Conservation (phyloP, 1,284 basidiomycete species). For the Coniferiporia sulphurascens region DNA sequence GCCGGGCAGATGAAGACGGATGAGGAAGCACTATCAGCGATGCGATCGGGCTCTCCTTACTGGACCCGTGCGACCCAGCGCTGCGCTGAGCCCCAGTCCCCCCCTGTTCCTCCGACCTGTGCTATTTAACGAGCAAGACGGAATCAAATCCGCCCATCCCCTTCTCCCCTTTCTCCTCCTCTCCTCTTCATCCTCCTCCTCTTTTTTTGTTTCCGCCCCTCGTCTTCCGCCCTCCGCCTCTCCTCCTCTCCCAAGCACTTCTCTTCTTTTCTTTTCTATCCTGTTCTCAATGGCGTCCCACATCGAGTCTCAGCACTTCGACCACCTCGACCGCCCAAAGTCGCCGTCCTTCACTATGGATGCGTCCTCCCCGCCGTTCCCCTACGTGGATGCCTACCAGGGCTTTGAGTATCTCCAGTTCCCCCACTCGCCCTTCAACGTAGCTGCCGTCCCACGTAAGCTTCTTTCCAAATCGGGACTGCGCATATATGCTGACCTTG, state of each 20-base stretch:
- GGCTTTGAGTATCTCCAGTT: conserved; percentile 19
- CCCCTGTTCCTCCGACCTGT: background rate
- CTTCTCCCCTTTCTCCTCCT: conserved; percentile 17
- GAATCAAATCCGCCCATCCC: conserved; percentile 5
- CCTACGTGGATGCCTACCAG: conserved; percentile 16
- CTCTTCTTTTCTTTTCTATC: conserved; percentile 41
- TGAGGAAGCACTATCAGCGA: no score
- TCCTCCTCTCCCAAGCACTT: conserved; percentile 23
- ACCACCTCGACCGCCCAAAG: conserved; percentile 23
- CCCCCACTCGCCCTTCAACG: conserved; percentile 17
- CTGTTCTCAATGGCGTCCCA: conserved; percentile 19
- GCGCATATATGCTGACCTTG: background rate
- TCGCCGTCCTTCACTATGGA: conserved; percentile 36
- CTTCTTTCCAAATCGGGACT: conserved; percentile 20
- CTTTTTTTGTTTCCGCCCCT: conserved; percentile 20
- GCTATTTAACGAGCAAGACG: background rate
- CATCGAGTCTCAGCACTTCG: conserved; percentile 17
- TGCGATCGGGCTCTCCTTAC: no score
- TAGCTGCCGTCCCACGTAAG: conserved; percentile 41
- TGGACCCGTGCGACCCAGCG: background rate
- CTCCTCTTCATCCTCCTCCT: conserved; percentile 26
- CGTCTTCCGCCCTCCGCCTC: conserved; percentile 22
- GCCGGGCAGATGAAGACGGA: no score
- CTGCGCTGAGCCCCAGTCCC: background rate
- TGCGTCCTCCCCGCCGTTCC: conserved; percentile 17